Evolutionary conservation across 805 yeast genomes (phyloP).

Genomic region (Kuraishia molischiana): DNA sequence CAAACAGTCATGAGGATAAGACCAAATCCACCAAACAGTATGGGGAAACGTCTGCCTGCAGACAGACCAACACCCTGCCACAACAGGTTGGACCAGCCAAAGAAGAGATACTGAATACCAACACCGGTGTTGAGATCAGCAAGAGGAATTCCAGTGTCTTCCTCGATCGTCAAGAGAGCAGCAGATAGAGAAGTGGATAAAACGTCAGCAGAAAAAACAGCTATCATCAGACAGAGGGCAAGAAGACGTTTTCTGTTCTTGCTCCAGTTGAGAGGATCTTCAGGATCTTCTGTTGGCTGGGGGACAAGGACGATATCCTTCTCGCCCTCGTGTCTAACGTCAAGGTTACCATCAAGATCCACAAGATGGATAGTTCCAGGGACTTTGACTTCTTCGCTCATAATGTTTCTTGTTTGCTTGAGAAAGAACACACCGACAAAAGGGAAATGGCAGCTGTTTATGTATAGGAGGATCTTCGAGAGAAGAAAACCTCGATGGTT

Average conservation of each 20-base stretch:
- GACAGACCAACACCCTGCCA: constrained; percentile 16
- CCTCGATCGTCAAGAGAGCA: constrained; percentile 8
- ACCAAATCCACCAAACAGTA: constrained; percentile 7
- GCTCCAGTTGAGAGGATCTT: constrained; percentile 20
- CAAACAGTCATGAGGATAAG: constrained; percentile 9
- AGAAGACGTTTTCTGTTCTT: constrained; percentile 6
- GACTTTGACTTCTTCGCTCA: constrained; percentile 7
- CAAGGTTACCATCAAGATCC: constrained; percentile 24
- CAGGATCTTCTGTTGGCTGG: constrained; percentile 18
- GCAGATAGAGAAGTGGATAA: constrained; percentile 29
- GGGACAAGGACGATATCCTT: constrained; percentile 29
- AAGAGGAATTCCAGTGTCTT: constrained; percentile 7
- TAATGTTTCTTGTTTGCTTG: too few species aligned
- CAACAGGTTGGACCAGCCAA: constrained; percentile 17
- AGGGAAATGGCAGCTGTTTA: too few species aligned
- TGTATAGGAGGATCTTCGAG: too few species aligned
- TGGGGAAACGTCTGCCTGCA: constrained; percentile 12
- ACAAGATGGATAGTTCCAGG: constrained; percentile 35
- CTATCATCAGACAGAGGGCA: constrained; percentile 11
- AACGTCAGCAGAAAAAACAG: constrained; percentile 31
- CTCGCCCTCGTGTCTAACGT: constrained; percentile 22
- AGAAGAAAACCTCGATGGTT: too few species aligned
- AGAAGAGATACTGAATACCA: constrained; percentile 20
- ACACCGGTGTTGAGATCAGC: constrained; percentile 15
- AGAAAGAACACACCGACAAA: too few species aligned